Base-by-base conservation (phyloP, 2,329 filamentous ascomycete species). In the Elsinoe perseae region DNA sequence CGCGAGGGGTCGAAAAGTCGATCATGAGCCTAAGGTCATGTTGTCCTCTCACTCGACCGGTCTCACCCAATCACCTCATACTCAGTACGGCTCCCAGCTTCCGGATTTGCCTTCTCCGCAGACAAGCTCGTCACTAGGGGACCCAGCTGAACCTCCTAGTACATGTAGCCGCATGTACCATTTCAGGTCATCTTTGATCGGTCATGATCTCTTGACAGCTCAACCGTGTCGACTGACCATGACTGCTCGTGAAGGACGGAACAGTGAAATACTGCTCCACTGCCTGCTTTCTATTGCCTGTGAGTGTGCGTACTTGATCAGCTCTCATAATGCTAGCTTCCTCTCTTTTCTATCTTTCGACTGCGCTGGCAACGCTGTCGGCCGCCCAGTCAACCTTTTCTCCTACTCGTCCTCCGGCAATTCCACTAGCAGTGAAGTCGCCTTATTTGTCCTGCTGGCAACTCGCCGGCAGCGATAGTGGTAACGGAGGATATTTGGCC, bases 371-470 rank as follows among this genome's bases (percentile, higher is more conserved):
- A 10, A 57, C 30, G 20, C n/a, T 44, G 7, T 21, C 23, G 25
- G 32, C 25, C 3, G 61, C 56, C 4, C 58, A 67, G 44, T 85
- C 83, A 8, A 80, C 75, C 1, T 87, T 86, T 65, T 75, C 72
- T 32, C 85, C 85, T 30, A 78, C 80, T 32, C 77, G 83, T 5
- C 84, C 85, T 40, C 85, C 85, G 14, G 78, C 85, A 1, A 75
- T 87, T 25, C 87, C 87, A 10, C 70, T 92, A 30, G 86, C 86
- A 42, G 87, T 91, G 43, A 83, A 81, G 60, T 85, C 83, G 8
- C 87, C 87, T 0, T 92, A 91, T 62, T 70, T 91, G 14, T 89
- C 81, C 65, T 80, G 82, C 12, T 89, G 85, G 84, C 75, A 85
- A 40, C 71, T 79, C 27, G 65, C 78, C 8, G 83, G 83, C 1